These are phyloP conservation scores for Penicillium sp. DNA, from an alignment of 2,329 filamentous ascomycete genomes.

Conservation along the genomic window DNA sequence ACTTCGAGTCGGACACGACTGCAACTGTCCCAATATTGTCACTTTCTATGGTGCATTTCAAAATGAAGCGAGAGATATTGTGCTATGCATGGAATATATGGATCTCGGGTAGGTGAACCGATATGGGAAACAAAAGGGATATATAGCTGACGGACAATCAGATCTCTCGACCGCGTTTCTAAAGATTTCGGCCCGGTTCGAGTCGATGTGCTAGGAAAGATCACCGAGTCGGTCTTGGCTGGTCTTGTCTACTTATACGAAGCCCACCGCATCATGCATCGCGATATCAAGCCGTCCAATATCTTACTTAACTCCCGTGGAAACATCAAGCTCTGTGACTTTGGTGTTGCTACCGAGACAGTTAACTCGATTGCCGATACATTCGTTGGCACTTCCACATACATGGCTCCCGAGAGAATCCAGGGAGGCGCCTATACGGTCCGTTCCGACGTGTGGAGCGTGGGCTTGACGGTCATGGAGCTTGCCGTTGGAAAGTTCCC, in stretches of 20 bases:
- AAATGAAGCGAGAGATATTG: constrained; percentile 94
- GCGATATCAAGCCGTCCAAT: constrained; percentile 98
- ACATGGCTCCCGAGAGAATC: constrained; percentile 98
- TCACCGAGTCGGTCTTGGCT: constrained; percentile 90
- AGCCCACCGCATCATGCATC: constrained; percentile 96
- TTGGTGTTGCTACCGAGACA: constrained; percentile 95
- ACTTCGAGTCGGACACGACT: constrained; percentile 97
- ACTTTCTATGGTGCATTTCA: constrained; percentile 97
- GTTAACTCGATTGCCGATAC: constrained; percentile 98
- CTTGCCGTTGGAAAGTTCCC: constrained; percentile 96
- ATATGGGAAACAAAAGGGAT: constrained; percentile 2
- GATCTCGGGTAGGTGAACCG: constrained; percentile 80
- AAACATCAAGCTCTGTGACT: constrained; percentile 96
- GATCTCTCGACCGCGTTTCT: constrained; percentile 88
- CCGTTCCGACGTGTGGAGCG: constrained; percentile 98
- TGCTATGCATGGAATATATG: constrained; percentile 99
- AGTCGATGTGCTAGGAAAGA: constrained; percentile 95
- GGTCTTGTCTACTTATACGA: constrained; percentile 94
- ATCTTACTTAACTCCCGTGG: constrained; percentile 93
- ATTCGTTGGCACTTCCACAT: constrained; percentile 96
- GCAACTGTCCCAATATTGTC: constrained; percentile 94
- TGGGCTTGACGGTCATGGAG: constrained; percentile 93
- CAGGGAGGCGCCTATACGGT: constrained; percentile 96
- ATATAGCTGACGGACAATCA: constrained; percentile 41
- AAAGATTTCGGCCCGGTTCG: constrained; percentile 92